Evolutionary conservation across 208 protist genomes (phyloP).

Genomic region (Trypanosoma platydactyli): DNA sequence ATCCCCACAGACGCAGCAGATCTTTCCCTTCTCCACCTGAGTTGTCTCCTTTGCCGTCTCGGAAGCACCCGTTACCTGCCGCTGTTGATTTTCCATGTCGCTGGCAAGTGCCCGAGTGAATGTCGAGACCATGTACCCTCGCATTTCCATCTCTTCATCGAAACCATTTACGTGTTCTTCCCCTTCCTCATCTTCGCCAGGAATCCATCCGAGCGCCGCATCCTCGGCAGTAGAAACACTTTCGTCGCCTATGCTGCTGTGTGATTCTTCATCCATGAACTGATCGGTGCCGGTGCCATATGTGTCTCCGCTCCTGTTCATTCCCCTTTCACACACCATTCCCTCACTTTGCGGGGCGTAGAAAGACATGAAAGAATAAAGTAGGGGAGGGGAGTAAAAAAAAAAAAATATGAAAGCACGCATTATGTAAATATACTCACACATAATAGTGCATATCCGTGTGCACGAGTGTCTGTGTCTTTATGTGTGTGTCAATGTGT

Average conservation of each 20-base stretch:
- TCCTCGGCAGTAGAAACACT: slow-evolving; percentile 19
- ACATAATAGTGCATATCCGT: no score
- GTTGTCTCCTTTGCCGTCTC: neutral
- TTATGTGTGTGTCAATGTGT: neutral
- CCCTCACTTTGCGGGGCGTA: neutral
- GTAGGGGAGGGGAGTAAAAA: neutral
- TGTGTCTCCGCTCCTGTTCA: neutral
- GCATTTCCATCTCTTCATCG: slow-evolving; percentile 6
- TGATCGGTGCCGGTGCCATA: neutral
- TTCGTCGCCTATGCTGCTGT: neutral
- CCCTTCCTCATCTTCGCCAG: slow-evolving; percentile 7
- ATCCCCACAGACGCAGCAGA: slow-evolving; percentile 73
- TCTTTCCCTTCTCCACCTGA: neutral
- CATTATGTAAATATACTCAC: no score
- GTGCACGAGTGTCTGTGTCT: no score
- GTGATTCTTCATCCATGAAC: no score
- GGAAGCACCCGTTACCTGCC: neutral
- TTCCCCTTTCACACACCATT: neutral
- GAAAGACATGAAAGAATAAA: slow-evolving; percentile 18
- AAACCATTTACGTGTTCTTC: neutral
- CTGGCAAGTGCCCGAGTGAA: slow-evolving; percentile 38
- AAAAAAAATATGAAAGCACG: no score
- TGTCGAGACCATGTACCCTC: slow-evolving; percentile 19
- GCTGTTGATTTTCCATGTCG: slow-evolving; percentile 27
- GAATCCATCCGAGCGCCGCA: slow-evolving; percentile 20